Conservation (phyloP, 306 rosid genomes). For the Phaseolus lunatus region DNA sequence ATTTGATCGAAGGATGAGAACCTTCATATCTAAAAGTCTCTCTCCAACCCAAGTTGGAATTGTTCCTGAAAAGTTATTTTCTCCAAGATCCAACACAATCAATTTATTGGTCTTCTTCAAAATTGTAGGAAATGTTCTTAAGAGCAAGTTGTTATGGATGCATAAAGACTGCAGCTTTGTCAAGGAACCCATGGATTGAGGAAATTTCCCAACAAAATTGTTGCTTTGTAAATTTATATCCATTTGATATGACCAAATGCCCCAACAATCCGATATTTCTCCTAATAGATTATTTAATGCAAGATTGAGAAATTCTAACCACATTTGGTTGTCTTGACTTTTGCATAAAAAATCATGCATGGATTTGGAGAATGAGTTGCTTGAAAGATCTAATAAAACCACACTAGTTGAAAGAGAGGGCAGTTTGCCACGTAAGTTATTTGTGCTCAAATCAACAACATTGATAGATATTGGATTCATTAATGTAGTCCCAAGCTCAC, state of each 20-base stretch:
- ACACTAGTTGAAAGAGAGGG: background rate
- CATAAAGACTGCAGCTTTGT: background rate
- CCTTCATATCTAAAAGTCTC: background rate
- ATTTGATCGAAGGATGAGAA: constrained; percentile 25
- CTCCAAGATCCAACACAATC: constrained; percentile 15
- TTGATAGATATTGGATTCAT: background rate
- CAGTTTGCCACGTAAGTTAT: background rate
- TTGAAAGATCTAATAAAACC: background rate
- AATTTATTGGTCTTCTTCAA: background rate
- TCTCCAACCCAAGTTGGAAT: constrained; percentile 28
- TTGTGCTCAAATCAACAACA: background rate
- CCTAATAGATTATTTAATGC: constrained; percentile 38
- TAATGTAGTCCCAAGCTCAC: constrained; percentile 10
- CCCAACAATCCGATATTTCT: constrained; percentile 37
- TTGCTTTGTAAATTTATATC: constrained; percentile 15
- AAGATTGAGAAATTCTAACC: background rate
- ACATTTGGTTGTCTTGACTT: background rate
- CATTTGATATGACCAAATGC: background rate
- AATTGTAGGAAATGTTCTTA: background rate
- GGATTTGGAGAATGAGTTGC: constrained; percentile 10
- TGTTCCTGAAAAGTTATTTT: background rate
- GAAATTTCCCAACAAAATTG: background rate
- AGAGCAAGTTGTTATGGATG: background rate
- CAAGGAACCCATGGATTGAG: constrained; percentile 15
- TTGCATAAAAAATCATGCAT: background rate